These are phyloP conservation scores for Dalbergia cochinchinensis DNA, from an alignment of 306 rosid species.

Conservation along the genomic window DNA sequence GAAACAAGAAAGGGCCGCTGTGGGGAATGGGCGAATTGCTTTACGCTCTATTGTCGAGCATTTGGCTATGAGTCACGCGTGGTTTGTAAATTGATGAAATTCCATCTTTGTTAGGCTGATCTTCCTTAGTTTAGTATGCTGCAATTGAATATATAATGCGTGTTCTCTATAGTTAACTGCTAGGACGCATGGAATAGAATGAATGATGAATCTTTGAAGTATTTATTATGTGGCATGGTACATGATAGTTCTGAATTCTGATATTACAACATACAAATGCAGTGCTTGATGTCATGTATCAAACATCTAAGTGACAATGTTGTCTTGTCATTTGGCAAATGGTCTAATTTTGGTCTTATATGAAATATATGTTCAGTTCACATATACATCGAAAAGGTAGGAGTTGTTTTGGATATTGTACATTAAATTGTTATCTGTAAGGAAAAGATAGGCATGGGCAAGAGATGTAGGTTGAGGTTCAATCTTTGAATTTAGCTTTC, in stretches of 20 bases:
- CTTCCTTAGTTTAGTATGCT: conserved; percentile 35
- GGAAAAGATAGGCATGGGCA: conserved; percentile 28
- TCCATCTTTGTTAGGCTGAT: conserved; percentile 35
- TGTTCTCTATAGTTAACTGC: conserved; percentile 32
- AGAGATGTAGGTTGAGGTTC: conserved; percentile 25
- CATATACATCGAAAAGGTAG: background rate
- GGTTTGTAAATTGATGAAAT: conserved; percentile 59
- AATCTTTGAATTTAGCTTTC: conserved; percentile 35
- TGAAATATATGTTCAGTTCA: too few species aligned
- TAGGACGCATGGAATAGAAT: conserved; percentile 4
- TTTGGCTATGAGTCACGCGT: conserved; percentile 92
- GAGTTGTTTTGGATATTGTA: conserved; percentile 14
- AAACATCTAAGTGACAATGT: conserved; percentile 32
- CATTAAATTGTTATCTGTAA: conserved; percentile 14
- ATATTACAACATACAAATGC: conserved; percentile 40
- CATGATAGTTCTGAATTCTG: conserved; percentile 32
- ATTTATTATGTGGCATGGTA: conserved; percentile 24
- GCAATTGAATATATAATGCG: conserved; percentile 9
- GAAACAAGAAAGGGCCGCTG: conserved; percentile 97
- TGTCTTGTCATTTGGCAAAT: conserved; percentile 30
- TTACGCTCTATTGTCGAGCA: conserved; percentile 89
- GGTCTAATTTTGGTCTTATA: background rate
- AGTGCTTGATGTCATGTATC: conserved; percentile 18
- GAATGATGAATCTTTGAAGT: conserved; percentile 26
- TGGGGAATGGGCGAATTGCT: conserved; percentile 99